Base-by-base conservation (phyloP, 371 early-diverging fungal genomes). In the Apophysomyces elegans region DNA sequence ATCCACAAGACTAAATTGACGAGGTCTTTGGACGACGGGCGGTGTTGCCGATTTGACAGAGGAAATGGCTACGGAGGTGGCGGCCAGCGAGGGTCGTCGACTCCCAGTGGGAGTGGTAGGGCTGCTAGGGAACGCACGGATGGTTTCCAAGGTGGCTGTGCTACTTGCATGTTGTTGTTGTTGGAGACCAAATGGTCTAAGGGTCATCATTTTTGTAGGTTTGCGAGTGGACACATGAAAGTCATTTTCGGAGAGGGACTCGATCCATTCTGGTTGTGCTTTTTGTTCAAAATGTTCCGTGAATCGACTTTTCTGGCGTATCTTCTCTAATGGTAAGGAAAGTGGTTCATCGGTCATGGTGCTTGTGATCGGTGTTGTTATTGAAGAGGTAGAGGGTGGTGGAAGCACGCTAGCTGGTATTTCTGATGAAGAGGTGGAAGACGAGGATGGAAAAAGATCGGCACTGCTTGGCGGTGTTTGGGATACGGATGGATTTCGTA, bases 271-370 rank as follows among this genome's bases (percentile, higher is more conserved):
- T 18, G 62, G 61, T 8, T 68, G 72, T 16, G 68, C 68, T 38
- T 62, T 43, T 5, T 67, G 59, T 14, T 76, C 80, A 58, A 79
- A 76, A 43, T 76, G 73, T 26, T 76, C 77, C n/a, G 59, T 72
- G 39, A 74, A 76, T 9, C 75, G 59, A 26, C 77, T 74, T n/a
- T 47, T 16, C 9, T 21, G 54, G 5, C 54, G n/a, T 5, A 50
- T 50, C 21, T 50, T 50, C 16, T 50, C 54, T 26, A 50, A 21
- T 50, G 54, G 18, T 8, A 50, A 50, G 32, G 32, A 26, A 0
- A 54, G 46, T 71, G 65, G 11, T 56, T 67, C 2, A 21, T 64
- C 36, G 64, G 62, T 36, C 35, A 26, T 26, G 32, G 32, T 2
- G 32, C 32, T 26, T 26, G 32, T 26, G 32, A 3, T 26, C 3